Evolutionary conservation across 2,329 filamentous ascomycete species (phyloP).

Genomic region (Boeremia exigua): DNA sequence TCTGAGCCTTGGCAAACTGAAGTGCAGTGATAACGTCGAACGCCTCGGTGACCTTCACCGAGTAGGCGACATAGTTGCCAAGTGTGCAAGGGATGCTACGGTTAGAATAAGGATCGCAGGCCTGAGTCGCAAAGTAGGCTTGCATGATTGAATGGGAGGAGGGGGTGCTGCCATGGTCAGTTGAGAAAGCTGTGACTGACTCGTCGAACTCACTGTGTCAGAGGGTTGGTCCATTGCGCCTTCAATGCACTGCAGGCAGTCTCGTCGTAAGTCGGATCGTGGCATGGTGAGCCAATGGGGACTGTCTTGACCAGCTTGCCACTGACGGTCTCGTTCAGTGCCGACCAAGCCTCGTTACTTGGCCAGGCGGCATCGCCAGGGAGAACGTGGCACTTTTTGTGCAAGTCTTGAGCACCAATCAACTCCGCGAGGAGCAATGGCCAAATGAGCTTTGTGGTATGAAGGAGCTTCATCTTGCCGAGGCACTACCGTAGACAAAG

Average conservation of each 20-base stretch:
- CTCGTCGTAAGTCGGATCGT: constrained; percentile 32
- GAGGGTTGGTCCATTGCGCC: constrained; percentile 24
- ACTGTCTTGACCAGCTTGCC: constrained; percentile 49
- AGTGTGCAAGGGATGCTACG: constrained; percentile 21
- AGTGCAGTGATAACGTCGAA: constrained; percentile 27
- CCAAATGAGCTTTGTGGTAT: constrained; percentile 17
- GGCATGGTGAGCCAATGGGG: constrained; percentile 48
- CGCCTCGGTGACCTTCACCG: constrained; percentile 43
- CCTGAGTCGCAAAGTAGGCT: constrained; percentile 24
- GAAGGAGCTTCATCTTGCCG: constrained; percentile 17
- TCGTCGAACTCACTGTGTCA: constrained; percentile 24
- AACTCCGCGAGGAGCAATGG: constrained; percentile 12
- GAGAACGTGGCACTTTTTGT: constrained; percentile 18
- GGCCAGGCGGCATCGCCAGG: constrained; percentile 49
- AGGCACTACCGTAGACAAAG: not conserved
- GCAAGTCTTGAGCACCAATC: constrained; percentile 2
- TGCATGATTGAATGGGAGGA: constrained; percentile 25
- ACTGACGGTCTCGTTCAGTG: constrained; percentile 47
- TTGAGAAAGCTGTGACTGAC: constrained; percentile 7
- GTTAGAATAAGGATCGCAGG: constrained; percentile 24
- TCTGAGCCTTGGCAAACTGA: constrained; percentile 31
- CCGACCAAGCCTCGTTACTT: constrained; percentile 36
- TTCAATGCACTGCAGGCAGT: constrained; percentile 17
- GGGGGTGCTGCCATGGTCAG: constrained; percentile 9
- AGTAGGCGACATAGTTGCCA: constrained; percentile 41